Evolutionary conservation across 2,329 filamentous ascomycete genomes (phyloP), one percentile per base, ranked within the genome.

Genomic region (Penicillium sp.): DNA sequence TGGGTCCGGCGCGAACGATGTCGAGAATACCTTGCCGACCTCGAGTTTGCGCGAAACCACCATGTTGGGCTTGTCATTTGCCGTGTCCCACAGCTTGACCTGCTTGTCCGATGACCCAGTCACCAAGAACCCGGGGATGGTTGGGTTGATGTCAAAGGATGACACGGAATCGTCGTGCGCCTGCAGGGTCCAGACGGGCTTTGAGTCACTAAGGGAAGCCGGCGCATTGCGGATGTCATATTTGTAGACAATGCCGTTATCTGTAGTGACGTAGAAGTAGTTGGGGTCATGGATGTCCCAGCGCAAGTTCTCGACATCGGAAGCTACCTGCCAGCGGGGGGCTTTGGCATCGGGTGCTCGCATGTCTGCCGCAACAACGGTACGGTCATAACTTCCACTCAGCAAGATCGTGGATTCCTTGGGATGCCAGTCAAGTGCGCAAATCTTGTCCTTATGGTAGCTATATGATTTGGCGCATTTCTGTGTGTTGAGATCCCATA

Each of bases 381-480:
- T 97, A 62, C 91, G 86, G 74, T 99, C 94, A 76, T 97, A 99
- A 70, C 90, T 95, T 60, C 94, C 94, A 67, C 88, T 96, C 59
- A 99, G 82, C 23, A 99, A 81, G 20, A 96, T 85, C 0, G 94
- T 97, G 2, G 92, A 86, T 72, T 97, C 90, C 45, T 81, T 83
- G 0, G 89, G 83, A 78, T 97, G 91, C 94, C 95, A 99, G 63
- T 93, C 89, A 56, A 99, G 78, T 21, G 93, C 91, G 81, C 92
- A 99, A 63, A 97, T 92, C 78, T 99, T 99, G 81, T 97, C 94
- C 35, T 90, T 96, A 77, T 99, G 94, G 76, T 96, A 90, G 16
- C 84, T 82, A 80, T 99, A 99, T 46, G 92, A 97, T 77, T 97
- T 94, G 66, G 94, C 94, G 74, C 91, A 96, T 73, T 87, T 91